Evolutionary conservation across 352 stramenopile species (phyloP), one percentile per base, ranked within the genome.

Genomic region (Pythium rhizo-oryzae): DNA sequence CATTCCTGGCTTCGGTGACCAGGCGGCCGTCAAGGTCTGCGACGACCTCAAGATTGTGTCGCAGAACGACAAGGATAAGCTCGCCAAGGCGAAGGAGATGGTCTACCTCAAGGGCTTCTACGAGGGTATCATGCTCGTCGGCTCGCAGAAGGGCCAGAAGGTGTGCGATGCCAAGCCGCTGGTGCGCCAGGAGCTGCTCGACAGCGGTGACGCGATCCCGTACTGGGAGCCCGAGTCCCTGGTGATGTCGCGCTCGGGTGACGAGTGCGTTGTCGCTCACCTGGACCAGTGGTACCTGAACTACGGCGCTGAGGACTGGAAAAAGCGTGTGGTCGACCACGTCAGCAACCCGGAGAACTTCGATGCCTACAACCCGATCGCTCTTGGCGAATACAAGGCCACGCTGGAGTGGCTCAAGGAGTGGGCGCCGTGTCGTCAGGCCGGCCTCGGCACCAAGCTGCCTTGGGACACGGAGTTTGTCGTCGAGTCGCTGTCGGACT

Each of bases 41-140:
- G 89, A 98, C 69, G 97, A 99, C 69, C 87, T 99, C 8, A 99
- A 99, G 76, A 98, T 99, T 55, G 98, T 98, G 59, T 97, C 92
- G 60, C 92, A 97, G 74, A 99, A 99, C 79, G 98, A 99, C 82
- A 99, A 98, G 78, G 97, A 98, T 39, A 99, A 99, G 76, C 89
- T 99, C 28, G 92, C 93, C 19, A 97, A 99, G 77, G 97, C 97
- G 28, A 99, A 99, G 84, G 96, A 98, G 62, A 78, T 98, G 58
- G 90, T 97, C 46, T 99, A 99, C 85, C 84, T 99, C 49, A 99
- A 99, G 84, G 98, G 98, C 53, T 99, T 99, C 74, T 99, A 98
- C 70, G 91, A 99, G 60, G 98, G 98, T 66, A 84, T 99, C 21
- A 99, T 99, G 94, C 85, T 98, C 13, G 87, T 99, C 8, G 98